phyloP scores from a whole-genome alignment of 1,139 yeast genomes.

The Hemisphaericaspora xylanilytica region DNA sequence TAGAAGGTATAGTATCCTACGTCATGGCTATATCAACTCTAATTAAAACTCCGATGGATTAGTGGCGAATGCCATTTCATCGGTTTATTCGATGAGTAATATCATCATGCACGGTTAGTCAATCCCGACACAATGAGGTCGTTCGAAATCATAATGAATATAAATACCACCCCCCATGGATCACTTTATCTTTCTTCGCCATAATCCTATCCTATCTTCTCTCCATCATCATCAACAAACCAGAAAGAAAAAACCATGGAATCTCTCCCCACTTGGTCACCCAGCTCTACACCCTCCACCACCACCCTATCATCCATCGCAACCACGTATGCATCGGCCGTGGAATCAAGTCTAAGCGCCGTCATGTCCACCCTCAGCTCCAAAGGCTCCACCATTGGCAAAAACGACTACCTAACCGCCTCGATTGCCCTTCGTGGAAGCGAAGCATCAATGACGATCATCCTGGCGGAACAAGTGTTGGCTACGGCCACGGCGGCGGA shows the following conservation, averaged over 20 bases:
- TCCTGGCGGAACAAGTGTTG: conserved; percentile 28
- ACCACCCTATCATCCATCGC: conserved; percentile 13
- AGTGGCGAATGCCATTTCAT: too few relatives aligned
- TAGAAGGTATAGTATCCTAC: too few relatives aligned
- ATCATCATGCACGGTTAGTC: too few relatives aligned
- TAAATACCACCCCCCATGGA: too few relatives aligned
- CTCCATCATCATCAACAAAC: too few relatives aligned
- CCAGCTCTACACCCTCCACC: conserved; percentile 11
- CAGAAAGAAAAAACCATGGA: background rate
- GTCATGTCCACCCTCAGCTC: conserved; percentile 17
- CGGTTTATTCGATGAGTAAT: too few relatives aligned
- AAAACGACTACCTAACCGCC: conserved; percentile 15
- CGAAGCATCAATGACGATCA: conserved; percentile 35
- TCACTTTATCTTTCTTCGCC: too few relatives aligned
- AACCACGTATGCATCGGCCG: conserved; percentile 19
- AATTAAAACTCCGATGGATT: too few relatives aligned
- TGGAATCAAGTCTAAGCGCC: conserved; percentile 15
- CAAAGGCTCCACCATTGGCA: conserved; percentile 13
- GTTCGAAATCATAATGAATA: too few relatives aligned
- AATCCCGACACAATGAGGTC: too few relatives aligned
- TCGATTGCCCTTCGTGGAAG: conserved; percentile 35
- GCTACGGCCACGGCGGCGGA: conserved; percentile 40
- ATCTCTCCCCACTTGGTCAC: conserved; percentile 12
- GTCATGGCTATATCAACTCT: too few relatives aligned
- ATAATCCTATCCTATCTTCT: too few relatives aligned